Conservation (phyloP, 1,284 basidiomycete genomes). For the Rhodotorula sp. region DNA sequence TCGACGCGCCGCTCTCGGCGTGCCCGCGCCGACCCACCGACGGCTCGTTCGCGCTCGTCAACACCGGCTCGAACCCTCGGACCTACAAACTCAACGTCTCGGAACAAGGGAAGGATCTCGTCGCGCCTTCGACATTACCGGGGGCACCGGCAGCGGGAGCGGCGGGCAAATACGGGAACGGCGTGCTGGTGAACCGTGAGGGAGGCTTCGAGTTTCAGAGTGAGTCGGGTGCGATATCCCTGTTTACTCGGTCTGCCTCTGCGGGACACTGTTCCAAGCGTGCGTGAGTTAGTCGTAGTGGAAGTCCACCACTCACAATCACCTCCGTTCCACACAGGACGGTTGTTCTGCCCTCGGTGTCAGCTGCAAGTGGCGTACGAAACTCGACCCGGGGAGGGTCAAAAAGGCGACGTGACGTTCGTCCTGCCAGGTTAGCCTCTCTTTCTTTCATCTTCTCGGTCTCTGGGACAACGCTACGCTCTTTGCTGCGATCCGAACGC, state of each 20-base stretch:
- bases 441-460: rapidly evolving
- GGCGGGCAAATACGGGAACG: slow-evolving; percentile 27
- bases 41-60: slow-evolving; percentile 19
- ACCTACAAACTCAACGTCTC: slow-evolving; percentile 36
- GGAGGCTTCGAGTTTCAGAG: slow-evolving; percentile 38
- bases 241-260: too few relatives aligned
- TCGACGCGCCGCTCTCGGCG: slow-evolving; percentile 16
- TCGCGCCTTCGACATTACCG: background rate
- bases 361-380: slow-evolving; percentile 37
- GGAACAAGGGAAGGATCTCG: slow-evolving; percentile 2
- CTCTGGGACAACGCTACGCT: rapidly evolving
- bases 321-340: slow-evolving; percentile 1
- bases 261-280: too few relatives aligned
- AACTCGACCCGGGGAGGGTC: slow-evolving; percentile 25
- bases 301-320: background rate
- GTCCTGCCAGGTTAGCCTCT: slow-evolving; percentile 21
- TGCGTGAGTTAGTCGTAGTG: too few relatives aligned
- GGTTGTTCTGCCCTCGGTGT: slow-evolving; percentile 35
- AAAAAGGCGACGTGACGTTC: slow-evolving; percentile 34
- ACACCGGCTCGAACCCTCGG: slow-evolving; percentile 12
- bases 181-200: slow-evolving; percentile 27
- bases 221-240: slow-evolving; percentile 6
- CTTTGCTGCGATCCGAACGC: too few relatives aligned
- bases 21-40: slow-evolving; percentile 31
- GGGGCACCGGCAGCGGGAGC: background rate